phyloP scores from a whole-genome alignment of 2,329 filamentous ascomycete species.

The Drechslerella coelobrocha region DNA sequence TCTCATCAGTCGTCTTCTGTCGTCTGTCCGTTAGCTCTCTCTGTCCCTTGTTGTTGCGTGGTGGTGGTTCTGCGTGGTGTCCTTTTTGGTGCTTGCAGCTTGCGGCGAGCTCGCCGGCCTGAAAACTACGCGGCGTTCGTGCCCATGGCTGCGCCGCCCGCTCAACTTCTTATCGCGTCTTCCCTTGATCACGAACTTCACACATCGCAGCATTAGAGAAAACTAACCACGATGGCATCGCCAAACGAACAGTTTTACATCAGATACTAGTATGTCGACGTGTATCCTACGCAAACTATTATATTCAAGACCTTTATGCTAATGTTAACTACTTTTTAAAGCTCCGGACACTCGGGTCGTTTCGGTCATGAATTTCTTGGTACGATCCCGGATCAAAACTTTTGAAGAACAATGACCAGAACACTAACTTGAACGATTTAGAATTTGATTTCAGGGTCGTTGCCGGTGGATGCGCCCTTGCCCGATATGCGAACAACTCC shows the following conservation, averaged over 20 bases:
- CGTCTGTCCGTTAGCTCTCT: conserved; percentile 21
- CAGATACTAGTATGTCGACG: conserved; percentile 82
- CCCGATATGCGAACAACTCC: conserved; percentile 98
- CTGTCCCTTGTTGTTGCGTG: conserved; percentile 1
- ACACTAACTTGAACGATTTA: conserved; percentile 60
- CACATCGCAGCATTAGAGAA: background rate
- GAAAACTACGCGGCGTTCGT: conserved; percentile 31
- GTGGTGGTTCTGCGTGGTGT: conserved; percentile 25
- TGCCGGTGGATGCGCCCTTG: conserved; percentile 91
- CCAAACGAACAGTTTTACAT: conserved; percentile 88
- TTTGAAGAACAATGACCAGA: background rate
- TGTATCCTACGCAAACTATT: conserved; percentile 56
- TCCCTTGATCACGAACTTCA: conserved; percentile 4
- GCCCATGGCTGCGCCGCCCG: conserved; percentile 26
- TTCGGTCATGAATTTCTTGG: conserved; percentile 98
- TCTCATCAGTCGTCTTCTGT: conserved; percentile 16
- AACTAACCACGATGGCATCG: conserved; percentile 65
- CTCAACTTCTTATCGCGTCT: conserved; percentile 38
- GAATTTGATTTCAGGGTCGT: conserved; percentile 96
- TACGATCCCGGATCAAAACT: conserved; percentile 60
- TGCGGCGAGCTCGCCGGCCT: conserved; percentile 17
- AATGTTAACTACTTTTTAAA: conserved; percentile 59
- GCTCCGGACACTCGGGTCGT: conserved; percentile 94
- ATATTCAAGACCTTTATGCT: conserved; percentile 1
- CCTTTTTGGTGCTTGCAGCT: conserved; percentile 33